Evolutionary conservation across 75 land plant species (phyloP).

Genomic region (Azolla pinnata): DNA sequence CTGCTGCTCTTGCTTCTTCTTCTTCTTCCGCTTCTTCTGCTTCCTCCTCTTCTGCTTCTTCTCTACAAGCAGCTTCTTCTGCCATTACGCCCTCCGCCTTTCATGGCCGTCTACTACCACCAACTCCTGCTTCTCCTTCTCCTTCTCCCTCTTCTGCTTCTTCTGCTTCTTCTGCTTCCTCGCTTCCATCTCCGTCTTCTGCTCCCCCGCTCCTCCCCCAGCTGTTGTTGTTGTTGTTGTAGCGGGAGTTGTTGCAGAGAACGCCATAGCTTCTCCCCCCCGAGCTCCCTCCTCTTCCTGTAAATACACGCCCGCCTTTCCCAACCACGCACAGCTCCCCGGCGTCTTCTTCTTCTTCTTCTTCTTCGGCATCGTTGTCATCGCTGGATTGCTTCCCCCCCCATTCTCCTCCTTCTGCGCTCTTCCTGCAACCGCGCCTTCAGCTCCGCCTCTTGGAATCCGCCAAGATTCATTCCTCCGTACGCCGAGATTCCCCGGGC

Average conservation of each 20-base stretch:
- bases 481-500: not conserved
- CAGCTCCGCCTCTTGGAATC: not conserved
- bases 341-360: no score
- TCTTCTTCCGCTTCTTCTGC: no score
- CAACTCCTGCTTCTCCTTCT: conserved; percentile 1
- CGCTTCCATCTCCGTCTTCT: not conserved
- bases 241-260: not conserved
- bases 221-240: not conserved
- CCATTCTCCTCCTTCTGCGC: no score
- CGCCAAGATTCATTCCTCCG: not conserved
- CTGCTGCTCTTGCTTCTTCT: no score
- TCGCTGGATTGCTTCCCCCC: no score
- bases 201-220: not conserved
- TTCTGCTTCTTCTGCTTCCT: not conserved
- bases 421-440: not conserved
- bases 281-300: no score
- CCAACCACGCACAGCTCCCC: no score
- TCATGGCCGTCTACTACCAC: conserved; percentile 9
- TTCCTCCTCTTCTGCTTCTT: no score
- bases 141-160: conserved; percentile 1
- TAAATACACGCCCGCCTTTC: no score
- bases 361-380: no score
- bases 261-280: not conserved
- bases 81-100: conserved; percentile 8
- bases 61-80: no score